Conservation (phyloP, 495 filamentous ascomycete species). For the Hypoxylon lienhwacheense region DNA sequence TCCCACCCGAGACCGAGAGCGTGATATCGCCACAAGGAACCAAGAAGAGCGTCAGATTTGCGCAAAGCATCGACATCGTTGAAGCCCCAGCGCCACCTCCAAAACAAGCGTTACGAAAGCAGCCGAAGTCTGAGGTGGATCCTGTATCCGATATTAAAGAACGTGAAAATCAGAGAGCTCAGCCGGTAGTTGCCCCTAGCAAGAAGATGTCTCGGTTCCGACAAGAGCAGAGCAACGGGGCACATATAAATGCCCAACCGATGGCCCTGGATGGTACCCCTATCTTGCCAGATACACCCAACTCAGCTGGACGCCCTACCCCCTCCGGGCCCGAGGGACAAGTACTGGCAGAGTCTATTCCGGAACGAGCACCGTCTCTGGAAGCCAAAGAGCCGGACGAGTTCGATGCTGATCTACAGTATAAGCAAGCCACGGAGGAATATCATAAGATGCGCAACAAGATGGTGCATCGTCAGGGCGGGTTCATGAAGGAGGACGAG, state of each 20-base stretch:
- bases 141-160: conserved; percentile 52
- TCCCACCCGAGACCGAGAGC: background rate
- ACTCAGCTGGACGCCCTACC: conserved; percentile 17
- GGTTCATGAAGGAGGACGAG: conserved; percentile 67
- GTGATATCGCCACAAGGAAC: background rate
- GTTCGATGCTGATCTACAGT: conserved; percentile 69
- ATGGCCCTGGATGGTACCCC: conserved; percentile 9
- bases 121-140: conserved; percentile 41
- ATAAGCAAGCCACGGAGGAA: conserved; percentile 76
- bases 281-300: conserved; percentile 30
- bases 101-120: conserved; percentile 23
- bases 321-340: conserved; percentile 59
- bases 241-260: conserved; percentile 8
- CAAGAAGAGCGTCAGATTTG: conserved; percentile 80
- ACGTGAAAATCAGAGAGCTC: conserved; percentile 47
- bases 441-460: conserved; percentile 78
- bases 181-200: conserved; percentile 39
- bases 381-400: conserved; percentile 65
- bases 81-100: conserved; percentile 42
- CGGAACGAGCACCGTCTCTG: conserved; percentile 59
- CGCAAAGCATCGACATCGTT: conserved; percentile 72
- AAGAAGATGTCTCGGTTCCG: conserved; percentile 54
- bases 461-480: conserved; percentile 77
- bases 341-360: conserved; percentile 59
- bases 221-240: conserved; percentile 32